phyloP scores from a whole-genome alignment of 257 asterid genomes.

The Verbena officinalis region DNA sequence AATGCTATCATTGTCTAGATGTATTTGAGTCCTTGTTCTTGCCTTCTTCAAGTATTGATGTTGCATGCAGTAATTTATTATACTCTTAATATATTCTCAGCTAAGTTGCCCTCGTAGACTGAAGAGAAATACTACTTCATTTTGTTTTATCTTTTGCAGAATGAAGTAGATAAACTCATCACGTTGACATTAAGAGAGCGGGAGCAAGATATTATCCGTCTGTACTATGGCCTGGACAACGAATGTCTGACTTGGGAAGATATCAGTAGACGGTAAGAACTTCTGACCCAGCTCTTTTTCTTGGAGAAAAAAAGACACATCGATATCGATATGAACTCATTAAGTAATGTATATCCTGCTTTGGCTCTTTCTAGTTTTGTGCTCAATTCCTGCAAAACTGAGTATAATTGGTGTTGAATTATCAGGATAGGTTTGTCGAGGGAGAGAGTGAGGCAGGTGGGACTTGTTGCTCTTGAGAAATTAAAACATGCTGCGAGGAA shows the following conservation, averaged over 20 bases:
- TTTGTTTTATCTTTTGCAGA: slow-evolving; percentile 45
- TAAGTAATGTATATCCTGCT: background rate
- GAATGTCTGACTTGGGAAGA: slow-evolving; percentile 99
- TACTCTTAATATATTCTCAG: background rate
- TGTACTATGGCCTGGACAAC: slow-evolving; percentile 81
- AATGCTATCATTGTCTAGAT: background rate
- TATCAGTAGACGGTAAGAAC: slow-evolving; percentile 75
- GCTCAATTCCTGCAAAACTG: background rate
- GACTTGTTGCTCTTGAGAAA: slow-evolving; percentile 93
- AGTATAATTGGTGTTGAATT: background rate
- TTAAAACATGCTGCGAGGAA: slow-evolving; percentile 87
- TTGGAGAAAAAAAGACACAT: too few species aligned
- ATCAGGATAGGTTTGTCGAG: slow-evolving; percentile 95
- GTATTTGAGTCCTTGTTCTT: slow-evolving; percentile 1
- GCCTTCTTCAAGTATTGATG: background rate
- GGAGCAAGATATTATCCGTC: slow-evolving; percentile 81
- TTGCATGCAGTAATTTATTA: background rate
- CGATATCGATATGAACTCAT: too few species aligned
- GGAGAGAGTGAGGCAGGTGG: slow-evolving; percentile 97
- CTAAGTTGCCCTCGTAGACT: background rate
- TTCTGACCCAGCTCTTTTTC: background rate
- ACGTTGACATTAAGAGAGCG: slow-evolving; percentile 61
- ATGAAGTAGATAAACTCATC: slow-evolving; percentile 82
- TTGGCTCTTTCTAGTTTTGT: background rate
- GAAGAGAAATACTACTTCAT: background rate